Conservation (phyloP, 1,284 basidiomycete genomes). For the Apiotrichum laibachii region DNA sequence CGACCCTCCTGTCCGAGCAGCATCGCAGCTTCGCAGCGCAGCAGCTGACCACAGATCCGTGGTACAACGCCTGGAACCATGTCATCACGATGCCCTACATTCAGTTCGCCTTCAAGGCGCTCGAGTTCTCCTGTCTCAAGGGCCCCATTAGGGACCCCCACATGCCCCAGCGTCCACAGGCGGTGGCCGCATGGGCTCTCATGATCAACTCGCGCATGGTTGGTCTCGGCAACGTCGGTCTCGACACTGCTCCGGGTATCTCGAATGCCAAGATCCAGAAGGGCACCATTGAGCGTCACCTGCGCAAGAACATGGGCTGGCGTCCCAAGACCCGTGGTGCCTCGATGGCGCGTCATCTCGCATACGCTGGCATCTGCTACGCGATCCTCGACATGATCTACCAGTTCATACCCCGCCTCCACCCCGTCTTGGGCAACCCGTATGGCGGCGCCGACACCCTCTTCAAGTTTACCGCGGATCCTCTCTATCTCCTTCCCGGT, state of each 20-base stretch:
- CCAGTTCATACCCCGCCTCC: background rate
- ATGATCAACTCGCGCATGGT: slow-evolving; percentile 38
- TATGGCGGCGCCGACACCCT: slow-evolving; percentile 15
- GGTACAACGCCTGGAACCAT: slow-evolving; percentile 5
- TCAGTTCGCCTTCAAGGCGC: slow-evolving; percentile 21
- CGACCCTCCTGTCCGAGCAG: background rate
- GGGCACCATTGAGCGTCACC: slow-evolving; percentile 1
- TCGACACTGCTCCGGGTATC: slow-evolving; percentile 13
- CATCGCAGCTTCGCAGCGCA: no score
- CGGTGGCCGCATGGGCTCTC: slow-evolving; percentile 31
- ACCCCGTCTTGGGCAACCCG: background rate
- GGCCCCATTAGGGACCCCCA: slow-evolving; percentile 34
- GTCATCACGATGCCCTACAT: slow-evolving; percentile 23
- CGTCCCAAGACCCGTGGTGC: slow-evolving; percentile 19
- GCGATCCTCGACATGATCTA: slow-evolving; percentile 34
- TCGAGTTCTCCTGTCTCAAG: slow-evolving; percentile 34
- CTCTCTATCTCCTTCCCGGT: slow-evolving; percentile 30
- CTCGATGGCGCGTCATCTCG: slow-evolving; percentile 30
- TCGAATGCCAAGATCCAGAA: slow-evolving; percentile 2
- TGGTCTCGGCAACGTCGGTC: slow-evolving; percentile 29
- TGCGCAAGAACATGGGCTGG: background rate
- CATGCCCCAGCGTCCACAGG: slow-evolving; percentile 14
- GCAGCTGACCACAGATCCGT: slow-evolving; percentile 2
- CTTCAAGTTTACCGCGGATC: background rate
- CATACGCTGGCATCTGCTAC: slow-evolving; percentile 25